Evolutionary conservation across 2,329 filamentous ascomycete species (phyloP), one percentile per base, ranked within the genome.

Genomic region (Cladosporium halotolerans): DNA sequence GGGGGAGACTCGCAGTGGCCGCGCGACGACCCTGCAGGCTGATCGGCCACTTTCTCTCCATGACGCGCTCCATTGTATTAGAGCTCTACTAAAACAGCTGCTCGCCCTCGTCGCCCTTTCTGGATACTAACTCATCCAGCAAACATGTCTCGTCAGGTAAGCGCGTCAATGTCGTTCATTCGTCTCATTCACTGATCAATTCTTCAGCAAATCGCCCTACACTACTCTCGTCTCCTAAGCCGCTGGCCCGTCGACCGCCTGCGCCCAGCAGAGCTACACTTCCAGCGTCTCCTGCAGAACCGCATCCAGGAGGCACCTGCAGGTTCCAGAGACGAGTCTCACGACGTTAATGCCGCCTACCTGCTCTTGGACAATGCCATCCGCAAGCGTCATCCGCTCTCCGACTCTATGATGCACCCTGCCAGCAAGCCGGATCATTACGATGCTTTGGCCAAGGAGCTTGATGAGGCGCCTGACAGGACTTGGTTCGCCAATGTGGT

Each of bases 291-390:
- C 45, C 70, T 79, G 54, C 66, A 70, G 55, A 62, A 65, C 52
- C 74, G 74, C 49, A 68, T 71, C 55, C 64, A 66, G 32, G 63
- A 45, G 47, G 69, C 61, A 8, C 67, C 62, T 45, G 51, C 62
- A 0, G 54, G 62, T 44, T 53, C 59, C 48, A 55, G 56, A 13
- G 44, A 61, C 43, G 76, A 79, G 56, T 61, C 71, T 32, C 66
- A 66, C 32, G 73, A 80, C 60, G 67, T 82, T 51, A 83, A 83
- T 60, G 80, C 79, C 4, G 73, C 84, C 1, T 81, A 79, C 57
- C 75, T 78, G 2, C 68, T 85, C n/a, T 69, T 85, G 2, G 79
- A 83, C 58, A 75, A 84, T 62, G 70, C 78, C 45, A 83, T 82
- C 60, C 70, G 67, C 44, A 78, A 75, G 48, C 60, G 73, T 61